Percentiles rank a stretch among this genome's conserved stretches.
phyloP scores from a whole-genome alignment of 306 rosid genomes.

The Vigna unguiculata region DNA sequence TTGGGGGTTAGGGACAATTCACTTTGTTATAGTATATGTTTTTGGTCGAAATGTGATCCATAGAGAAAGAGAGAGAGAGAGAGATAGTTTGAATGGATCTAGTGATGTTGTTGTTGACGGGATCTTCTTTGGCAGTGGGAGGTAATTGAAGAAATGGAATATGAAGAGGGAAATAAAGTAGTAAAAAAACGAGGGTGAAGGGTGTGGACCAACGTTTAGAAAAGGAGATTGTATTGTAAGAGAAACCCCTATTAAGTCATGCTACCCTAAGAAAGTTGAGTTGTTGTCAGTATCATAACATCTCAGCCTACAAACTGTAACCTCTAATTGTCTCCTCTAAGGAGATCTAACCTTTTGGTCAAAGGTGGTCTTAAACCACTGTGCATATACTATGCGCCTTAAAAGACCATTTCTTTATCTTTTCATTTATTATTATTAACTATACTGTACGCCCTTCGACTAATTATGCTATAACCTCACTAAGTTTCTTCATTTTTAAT shows the following conservation, averaged over 20 bases:
- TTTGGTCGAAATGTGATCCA: conserved; percentile 40
- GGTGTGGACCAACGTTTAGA: conserved; percentile 59
- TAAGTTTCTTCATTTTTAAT: neutral
- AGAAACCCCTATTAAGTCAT: conserved; percentile 54
- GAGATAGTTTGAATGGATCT: conserved; percentile 48
- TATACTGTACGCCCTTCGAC: neutral
- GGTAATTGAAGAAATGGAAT: conserved; percentile 45
- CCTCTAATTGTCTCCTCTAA: conserved; percentile 79
- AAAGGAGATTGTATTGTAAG: conserved; percentile 46
- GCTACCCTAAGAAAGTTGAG: conserved; percentile 53
- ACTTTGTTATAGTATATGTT: neutral
- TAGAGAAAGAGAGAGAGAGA: conserved; percentile 23
- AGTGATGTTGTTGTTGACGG: conserved; percentile 73
- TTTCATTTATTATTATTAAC: conserved; percentile 28
- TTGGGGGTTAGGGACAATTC: conserved; percentile 57
- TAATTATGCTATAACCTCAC: neutral
- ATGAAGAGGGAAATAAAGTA: conserved; percentile 37
- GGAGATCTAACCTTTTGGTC: conserved; percentile 65
- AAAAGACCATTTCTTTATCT: conserved; percentile 33
- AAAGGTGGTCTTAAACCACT: conserved; percentile 46
- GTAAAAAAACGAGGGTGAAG: conserved; percentile 31
- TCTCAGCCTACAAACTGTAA: conserved; percentile 62
- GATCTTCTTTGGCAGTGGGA: conserved; percentile 56
- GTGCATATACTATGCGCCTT: conserved; percentile 35
- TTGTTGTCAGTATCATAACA: conserved; percentile 64